phyloP scores from a whole-genome alignment of 176 grass and related monocot species.

The Musa troglodytarum region DNA sequence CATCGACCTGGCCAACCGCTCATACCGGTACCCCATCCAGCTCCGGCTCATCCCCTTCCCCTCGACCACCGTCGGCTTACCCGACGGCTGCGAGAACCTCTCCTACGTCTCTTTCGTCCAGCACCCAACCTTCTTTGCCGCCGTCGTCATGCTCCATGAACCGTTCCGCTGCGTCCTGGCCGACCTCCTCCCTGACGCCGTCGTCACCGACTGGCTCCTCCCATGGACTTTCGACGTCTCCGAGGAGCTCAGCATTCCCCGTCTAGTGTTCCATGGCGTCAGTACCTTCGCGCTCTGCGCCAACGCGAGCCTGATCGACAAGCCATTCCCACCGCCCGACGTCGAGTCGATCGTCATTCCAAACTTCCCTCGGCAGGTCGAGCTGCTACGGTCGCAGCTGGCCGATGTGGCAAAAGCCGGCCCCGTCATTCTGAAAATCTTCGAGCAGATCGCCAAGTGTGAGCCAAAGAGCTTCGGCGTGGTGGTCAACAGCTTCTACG shows the following conservation, averaged over 20 bases:
- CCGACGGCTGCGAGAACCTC: too few relatives aligned
- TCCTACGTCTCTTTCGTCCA: background rate
- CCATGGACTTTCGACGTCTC: background rate
- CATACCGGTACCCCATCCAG: too few relatives aligned
- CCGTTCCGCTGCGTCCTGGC: background rate
- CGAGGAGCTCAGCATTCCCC: background rate
- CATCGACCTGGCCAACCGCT: too few relatives aligned
- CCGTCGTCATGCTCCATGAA: background rate
- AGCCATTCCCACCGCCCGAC: background rate
- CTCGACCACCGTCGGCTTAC: background rate
- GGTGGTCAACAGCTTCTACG: slow-evolving; percentile 51
- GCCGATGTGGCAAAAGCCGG: background rate
- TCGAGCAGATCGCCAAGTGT: too few relatives aligned
- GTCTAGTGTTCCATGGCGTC: background rate
- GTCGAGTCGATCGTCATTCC: background rate
- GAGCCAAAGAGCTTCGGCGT: slow-evolving; percentile 28
- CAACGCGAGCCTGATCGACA: background rate
- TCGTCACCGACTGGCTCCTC: slow-evolving; percentile 1
- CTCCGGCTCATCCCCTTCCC: background rate
- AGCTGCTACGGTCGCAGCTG: slow-evolving; percentile 29
- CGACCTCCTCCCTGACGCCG: background rate
- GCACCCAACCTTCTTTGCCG: background rate
- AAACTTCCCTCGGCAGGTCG: slow-evolving; percentile 33
- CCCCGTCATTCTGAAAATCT: too few relatives aligned
- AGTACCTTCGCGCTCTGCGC: slow-evolving; percentile 2